Evolutionary conservation across 1,284 basidiomycete genomes (phyloP), one percentile per base, ranked within the genome.

Genomic region (Melanopsichium pennsylvanicum): DNA sequence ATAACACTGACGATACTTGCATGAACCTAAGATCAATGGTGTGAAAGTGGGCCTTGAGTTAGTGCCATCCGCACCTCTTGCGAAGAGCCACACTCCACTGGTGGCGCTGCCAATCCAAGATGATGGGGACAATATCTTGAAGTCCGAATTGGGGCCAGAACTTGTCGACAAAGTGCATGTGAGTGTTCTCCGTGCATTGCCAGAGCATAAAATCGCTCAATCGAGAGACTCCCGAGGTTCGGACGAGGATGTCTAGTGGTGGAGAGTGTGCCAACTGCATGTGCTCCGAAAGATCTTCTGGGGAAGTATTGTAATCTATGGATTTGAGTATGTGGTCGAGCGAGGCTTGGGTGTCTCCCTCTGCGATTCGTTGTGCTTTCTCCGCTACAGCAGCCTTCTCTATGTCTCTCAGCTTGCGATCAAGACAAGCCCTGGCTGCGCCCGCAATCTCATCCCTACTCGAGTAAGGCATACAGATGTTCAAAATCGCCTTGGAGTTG

Each of bases 141-240:
- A 97, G 80, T 2, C 93, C 92, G 79, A 97, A 97, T 55, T 94
- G 89, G 0, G 96, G 96, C 96, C 96, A 99, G 80, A 90, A 95
- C 0, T 87, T 87, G 27, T 88, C 83, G n/a, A 89, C 87, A 81
- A 97, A 95, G 79, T 97, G 92, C n/a, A 98, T 83, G 70, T 94
- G 92, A 0, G 92, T 91, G 68, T 89, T 82, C 71, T 92, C 88
- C 49, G 85, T 89, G 69, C 88, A 87, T 88, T 93, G 81, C 94
- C 93, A 97, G 21, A 95, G 87, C 81, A 97, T 83, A 78, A 89
- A 99, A 79, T 97, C 93, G 78, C 91, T 93, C 18, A 99, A 82
- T 2, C 95, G 86, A 43, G 88, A 89, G 1, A 96, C 96, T 16
- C 93, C 92, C 40, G 91, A 93, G 0, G 95, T 97, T 40, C 96